Evolutionary conservation across 2,329 filamentous ascomycete species (phyloP).

Genomic region (Apiospora pterosperma): DNA sequence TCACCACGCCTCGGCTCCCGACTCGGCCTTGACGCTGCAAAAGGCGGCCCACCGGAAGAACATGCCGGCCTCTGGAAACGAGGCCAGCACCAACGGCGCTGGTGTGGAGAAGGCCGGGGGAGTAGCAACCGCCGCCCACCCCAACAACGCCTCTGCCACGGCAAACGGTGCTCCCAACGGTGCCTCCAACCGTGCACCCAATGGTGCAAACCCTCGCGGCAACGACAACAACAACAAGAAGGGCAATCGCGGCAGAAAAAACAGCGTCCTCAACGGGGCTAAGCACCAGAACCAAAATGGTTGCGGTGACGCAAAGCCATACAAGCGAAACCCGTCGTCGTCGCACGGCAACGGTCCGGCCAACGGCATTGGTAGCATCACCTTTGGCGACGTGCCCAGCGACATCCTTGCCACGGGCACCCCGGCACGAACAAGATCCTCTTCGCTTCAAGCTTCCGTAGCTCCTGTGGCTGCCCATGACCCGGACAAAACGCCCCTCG

Average conservation of each 20-base stretch:
- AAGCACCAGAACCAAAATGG: not conserved
- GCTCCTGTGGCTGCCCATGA: not conserved
- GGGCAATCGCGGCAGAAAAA: conserved; percentile 4
- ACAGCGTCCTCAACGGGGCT: conserved; percentile 3
- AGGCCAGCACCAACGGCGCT: conserved; percentile 22
- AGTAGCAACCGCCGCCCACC: conserved; percentile 4
- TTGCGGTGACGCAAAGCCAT: not conserved
- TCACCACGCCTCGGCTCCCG: conserved; percentile 12
- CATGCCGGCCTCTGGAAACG: conserved; percentile 14
- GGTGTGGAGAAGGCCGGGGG: conserved; percentile 10
- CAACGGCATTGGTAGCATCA: conserved; percentile 7
- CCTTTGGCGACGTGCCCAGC: conserved; percentile 5
- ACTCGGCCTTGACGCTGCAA: not conserved
- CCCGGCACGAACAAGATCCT: not conserved
- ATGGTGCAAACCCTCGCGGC: not conserved
- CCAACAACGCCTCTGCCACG: not conserved
- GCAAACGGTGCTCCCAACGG: not conserved
- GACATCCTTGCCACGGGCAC: not conserved
- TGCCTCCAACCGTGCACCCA: not conserved
- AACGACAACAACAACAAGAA: conserved; percentile 9
- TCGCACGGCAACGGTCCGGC: not conserved
- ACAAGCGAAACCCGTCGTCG: not conserved
- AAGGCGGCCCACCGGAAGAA: conserved; percentile 4
- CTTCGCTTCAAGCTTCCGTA: not conserved
- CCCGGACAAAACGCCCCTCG: not conserved